Evolutionary conservation across 495 filamentous ascomycete species (phyloP), one percentile per base, ranked within the genome.

Genomic region (Annulohypoxylon stygium): DNA sequence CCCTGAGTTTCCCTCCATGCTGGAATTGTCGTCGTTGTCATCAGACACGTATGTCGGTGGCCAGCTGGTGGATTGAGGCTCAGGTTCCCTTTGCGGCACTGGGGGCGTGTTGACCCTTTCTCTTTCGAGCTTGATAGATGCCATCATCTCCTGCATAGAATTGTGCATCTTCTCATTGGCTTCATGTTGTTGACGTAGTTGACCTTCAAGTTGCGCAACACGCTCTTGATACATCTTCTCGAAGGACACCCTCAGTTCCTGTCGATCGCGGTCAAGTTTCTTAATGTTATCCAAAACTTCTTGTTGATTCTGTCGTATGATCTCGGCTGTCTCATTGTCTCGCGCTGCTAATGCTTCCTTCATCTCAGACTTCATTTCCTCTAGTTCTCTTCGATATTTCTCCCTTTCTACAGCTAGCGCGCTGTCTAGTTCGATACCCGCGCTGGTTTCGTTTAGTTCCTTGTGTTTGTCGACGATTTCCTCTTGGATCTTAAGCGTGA

Each of bases 401-500:
- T 45, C 41, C 14, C 41, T 45, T 6, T 45, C 41, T 45, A 14
- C 11, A 45, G 41, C 41, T 6, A 45, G 14, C 41, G 41, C 41
- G 3, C 41, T 45, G 14, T 45, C 41, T 16, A 45, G 14, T 45
- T 45, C 41, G 5, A 45, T 50, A 14, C 60, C 60, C 18, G 78
- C 83, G 10, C 58, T 69, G 3, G 83, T 85, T 23, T 81, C 55
- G 37, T 72, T 70, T 3, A 85, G 70, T 0, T 54, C 37, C 54
- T 70, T 74, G 2, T 71, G 58, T 2, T 78, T 16, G 48, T 79
- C 69, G 12, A 82, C 78, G 51, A 85, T 67, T 61, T 84, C 76
- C 41, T 66, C 51, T 60, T 85, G 83, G 47, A 85, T 83, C 14
- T 78, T 69, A 30, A 83, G 64, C 25, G 34, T 61, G 6, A 68